A percentile compares a stretch with the other conserved stretches of the same genome.
Evolutionary conservation across 352 stramenopile species (phyloP).

Genomic region (Phytophthora foliorum): DNA sequence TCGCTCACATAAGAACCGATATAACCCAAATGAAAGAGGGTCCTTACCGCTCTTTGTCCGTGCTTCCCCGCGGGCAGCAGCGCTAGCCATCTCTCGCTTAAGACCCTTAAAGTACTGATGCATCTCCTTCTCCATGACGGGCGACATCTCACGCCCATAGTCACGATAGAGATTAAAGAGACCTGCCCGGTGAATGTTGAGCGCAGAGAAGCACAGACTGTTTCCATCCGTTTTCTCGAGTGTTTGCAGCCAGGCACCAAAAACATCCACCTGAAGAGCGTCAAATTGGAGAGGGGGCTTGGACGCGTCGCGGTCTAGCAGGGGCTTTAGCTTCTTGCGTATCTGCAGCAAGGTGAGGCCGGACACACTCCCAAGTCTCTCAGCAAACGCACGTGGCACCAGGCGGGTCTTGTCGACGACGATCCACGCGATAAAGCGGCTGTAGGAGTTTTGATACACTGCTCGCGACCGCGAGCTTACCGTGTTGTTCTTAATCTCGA

Average conservation of each 20-base stretch:
- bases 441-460: conserved; percentile 19
- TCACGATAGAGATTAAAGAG: conserved; percentile 22
- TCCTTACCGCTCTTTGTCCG: conserved; percentile 23
- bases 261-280: conserved; percentile 5
- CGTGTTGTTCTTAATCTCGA: background rate
- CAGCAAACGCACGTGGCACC: background rate
- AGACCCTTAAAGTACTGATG: conserved; percentile 11
- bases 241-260: conserved; percentile 30
- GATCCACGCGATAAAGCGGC: conserved; percentile 24
- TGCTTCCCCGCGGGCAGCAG: background rate
- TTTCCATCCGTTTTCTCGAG: conserved; percentile 16
- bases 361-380: background rate
- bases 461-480: conserved; percentile 6
- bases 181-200: conserved; percentile 26
- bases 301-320: conserved; percentile 1
- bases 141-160: conserved; percentile 7
- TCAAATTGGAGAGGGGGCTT: conserved; percentile 24
- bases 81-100: conserved; percentile 15
- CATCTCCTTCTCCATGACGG: conserved; percentile 14
- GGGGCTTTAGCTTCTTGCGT: conserved; percentile 1
- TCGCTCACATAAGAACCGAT: conserved; percentile 4
- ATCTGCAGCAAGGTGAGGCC: background rate
- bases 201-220: conserved; percentile 20
- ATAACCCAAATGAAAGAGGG: conserved; percentile 25
- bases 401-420: conserved; percentile 5